phyloP scores from a whole-genome alignment of 2,329 filamentous ascomycete species.

The Pezicula radicicola region DNA sequence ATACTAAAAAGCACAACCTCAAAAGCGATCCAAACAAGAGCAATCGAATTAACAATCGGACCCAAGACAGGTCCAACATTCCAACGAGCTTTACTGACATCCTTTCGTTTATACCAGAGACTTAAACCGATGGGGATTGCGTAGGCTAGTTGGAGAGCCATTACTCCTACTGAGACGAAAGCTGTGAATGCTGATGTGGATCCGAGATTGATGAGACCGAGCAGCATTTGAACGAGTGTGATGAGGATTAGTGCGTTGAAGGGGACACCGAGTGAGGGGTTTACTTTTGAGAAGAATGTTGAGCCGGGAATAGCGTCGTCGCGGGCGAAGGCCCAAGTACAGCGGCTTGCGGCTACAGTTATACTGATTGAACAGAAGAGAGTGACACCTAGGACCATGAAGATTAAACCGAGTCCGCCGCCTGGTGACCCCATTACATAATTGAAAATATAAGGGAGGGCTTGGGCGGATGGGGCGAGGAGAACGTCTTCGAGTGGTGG shows the following conservation, averaged over 20 bases:
- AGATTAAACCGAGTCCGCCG: constrained; percentile 43
- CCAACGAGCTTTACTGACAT: constrained; percentile 52
- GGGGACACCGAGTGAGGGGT: constrained; percentile 59
- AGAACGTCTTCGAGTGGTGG: constrained; percentile 43
- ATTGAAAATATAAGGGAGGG: constrained; percentile 47
- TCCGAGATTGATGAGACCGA: constrained; percentile 68
- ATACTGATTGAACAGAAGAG: constrained; percentile 53
- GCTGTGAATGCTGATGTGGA: constrained; percentile 68
- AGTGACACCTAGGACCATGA: constrained; percentile 46
- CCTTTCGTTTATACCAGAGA: constrained; percentile 57
- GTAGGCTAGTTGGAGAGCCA: constrained; percentile 70
- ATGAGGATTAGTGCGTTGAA: constrained; percentile 63
- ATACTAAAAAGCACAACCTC: constrained; percentile 65
- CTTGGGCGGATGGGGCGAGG: constrained; percentile 41
- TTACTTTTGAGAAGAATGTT: constrained; percentile 56
- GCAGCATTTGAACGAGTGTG: constrained; percentile 58
- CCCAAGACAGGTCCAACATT: constrained; percentile 55
- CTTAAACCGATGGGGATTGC: constrained; percentile 72
- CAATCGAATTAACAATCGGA: constrained; percentile 57
- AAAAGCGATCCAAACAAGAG: constrained; percentile 53
- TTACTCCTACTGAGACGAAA: constrained; percentile 68
- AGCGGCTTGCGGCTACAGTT: constrained; percentile 51
- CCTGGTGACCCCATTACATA: constrained; percentile 45
- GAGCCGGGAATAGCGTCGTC: constrained; percentile 67
- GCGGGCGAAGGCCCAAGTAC: constrained; percentile 65